Evolutionary conservation across 2,329 filamentous ascomycete genomes (phyloP).

Genomic region (Orbilia oligospora): DNA sequence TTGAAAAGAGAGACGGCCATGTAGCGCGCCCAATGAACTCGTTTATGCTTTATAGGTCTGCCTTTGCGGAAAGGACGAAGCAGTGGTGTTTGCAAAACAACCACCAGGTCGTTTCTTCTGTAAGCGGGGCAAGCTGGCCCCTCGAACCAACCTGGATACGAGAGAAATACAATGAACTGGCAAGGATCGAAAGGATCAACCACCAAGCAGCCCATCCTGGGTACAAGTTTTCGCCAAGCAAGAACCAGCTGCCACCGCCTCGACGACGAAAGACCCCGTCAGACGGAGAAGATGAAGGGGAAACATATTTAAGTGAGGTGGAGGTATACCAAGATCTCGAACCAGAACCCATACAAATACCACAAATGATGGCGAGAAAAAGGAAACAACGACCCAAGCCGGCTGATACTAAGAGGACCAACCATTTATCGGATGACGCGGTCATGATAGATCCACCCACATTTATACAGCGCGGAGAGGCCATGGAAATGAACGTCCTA

Average conservation of each 20-base stretch:
- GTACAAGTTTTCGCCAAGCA: constrained; percentile 94
- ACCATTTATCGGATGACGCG: constrained; percentile 64
- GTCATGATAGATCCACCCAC: constrained; percentile 63
- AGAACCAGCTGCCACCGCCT: constrained; percentile 69
- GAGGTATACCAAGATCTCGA: constrained; percentile 66
- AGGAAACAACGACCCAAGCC: constrained; percentile 40
- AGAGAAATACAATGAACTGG: constrained; percentile 82
- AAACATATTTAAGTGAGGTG: constrained; percentile 70
- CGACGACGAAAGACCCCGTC: constrained; percentile 70
- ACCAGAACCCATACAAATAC: constrained; percentile 13
- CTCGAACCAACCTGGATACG: constrained; percentile 81
- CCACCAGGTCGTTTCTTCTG: constrained; percentile 89
- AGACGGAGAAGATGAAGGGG: constrained; percentile 68
- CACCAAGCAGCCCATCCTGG: constrained; percentile 87
- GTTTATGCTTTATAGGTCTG: constrained; percentile 97
- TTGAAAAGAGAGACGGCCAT: constrained; percentile 80
- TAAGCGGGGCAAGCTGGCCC: constrained; percentile 89
- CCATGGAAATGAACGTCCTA: constrained; percentile 12
- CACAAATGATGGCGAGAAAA: constrained; percentile 23
- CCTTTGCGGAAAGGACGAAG: constrained; percentile 89
- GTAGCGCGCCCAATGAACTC: constrained; percentile 96
- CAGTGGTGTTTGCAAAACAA: constrained; percentile 86
- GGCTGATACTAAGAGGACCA: constrained; percentile 64
- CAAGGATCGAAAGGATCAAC: constrained; percentile 84
- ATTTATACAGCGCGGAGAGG: constrained; percentile 19